A percentile compares a stretch with the other conserved stretches of the same genome.
Conservation (phyloP, 2,329 filamentous ascomycete species). For the Stachybotrys chlorohalonatus region DNA sequence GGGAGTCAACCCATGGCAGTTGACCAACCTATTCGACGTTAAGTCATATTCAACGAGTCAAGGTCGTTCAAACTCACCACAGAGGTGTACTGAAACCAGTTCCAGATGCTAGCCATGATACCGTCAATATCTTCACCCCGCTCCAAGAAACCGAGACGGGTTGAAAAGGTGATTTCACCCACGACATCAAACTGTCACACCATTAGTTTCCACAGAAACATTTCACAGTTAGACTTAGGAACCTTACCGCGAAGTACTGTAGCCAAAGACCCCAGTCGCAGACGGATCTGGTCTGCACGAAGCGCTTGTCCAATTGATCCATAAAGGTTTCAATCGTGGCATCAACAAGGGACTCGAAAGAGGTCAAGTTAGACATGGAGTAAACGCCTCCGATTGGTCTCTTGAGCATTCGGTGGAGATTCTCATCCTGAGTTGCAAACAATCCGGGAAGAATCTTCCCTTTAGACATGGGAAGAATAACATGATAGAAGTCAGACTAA, state of each 20-base stretch:
- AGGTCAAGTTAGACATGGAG: constrained; percentile 1
- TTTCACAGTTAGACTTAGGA: neutral
- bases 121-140: constrained; percentile 33
- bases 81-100: constrained; percentile 13
- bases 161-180: constrained; percentile 34
- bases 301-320: constrained; percentile 1
- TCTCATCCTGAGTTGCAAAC: constrained; percentile 1
- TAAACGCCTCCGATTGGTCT: constrained; percentile 1
- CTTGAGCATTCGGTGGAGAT: neutral
- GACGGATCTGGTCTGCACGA: neutral
- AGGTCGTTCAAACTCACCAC: constrained; percentile 9
- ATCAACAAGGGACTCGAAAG: constrained; percentile 1
- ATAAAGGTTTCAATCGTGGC: neutral
- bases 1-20: constrained; percentile 3
- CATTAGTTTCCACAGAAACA: neutral
- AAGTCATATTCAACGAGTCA: constrained; percentile 6
- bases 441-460: neutral
- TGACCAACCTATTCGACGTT: constrained; percentile 9
- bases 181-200: constrained; percentile 34
- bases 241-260: neutral
- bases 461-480: constrained; percentile 1
- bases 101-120: constrained; percentile 21
- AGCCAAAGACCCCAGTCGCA: constrained; percentile 1
- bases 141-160: constrained; percentile 34
- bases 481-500: constrained; percentile 1